Percentiles rank a stretch among this genome's conserved stretches.
Evolutionary conservation across 305 asterid genomes (phyloP).

Genomic region (Rubia tinctorum): DNA sequence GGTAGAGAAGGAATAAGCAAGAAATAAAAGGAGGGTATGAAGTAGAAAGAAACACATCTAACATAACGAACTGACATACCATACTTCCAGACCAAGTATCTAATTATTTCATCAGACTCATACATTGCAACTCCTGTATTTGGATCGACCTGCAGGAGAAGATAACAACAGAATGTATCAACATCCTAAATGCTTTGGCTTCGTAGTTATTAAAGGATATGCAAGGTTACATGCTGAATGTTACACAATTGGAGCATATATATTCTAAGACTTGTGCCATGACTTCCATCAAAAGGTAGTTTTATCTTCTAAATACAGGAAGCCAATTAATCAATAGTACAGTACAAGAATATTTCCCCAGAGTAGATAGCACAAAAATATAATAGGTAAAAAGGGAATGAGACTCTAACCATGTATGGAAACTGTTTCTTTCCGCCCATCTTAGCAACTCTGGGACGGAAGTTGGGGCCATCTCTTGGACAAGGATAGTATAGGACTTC

Average conservation of each 20-base stretch:
- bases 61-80: constrained; percentile 42
- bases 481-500: constrained; percentile 90
- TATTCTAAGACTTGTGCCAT: not conserved
- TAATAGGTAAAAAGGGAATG: not conserved
- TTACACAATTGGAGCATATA: not conserved
- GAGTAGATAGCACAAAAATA: too few relatives aligned
- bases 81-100: constrained; percentile 77
- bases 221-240: not conserved
- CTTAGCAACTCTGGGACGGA: constrained; percentile 68
- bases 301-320: too few relatives aligned
- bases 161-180: constrained; percentile 16
- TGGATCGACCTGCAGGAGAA: constrained; percentile 77
- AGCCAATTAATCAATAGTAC: too few relatives aligned
- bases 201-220: not conserved
- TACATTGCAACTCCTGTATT: constrained; percentile 91
- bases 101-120: constrained; percentile 89
- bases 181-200: not conserved
- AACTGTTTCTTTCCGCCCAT: constrained; percentile 85
- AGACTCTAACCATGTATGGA: constrained; percentile 74
- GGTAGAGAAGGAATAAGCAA: too few relatives aligned
- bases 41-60: constrained; percentile 4
- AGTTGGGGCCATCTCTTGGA: constrained; percentile 86
- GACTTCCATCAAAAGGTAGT: not conserved
- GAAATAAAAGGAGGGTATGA: not conserved
- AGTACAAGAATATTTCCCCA: too few relatives aligned